Evolutionary conservation across 768 basidiomycete species (phyloP).

Genomic region (Rhodotorula paludigena): DNA sequence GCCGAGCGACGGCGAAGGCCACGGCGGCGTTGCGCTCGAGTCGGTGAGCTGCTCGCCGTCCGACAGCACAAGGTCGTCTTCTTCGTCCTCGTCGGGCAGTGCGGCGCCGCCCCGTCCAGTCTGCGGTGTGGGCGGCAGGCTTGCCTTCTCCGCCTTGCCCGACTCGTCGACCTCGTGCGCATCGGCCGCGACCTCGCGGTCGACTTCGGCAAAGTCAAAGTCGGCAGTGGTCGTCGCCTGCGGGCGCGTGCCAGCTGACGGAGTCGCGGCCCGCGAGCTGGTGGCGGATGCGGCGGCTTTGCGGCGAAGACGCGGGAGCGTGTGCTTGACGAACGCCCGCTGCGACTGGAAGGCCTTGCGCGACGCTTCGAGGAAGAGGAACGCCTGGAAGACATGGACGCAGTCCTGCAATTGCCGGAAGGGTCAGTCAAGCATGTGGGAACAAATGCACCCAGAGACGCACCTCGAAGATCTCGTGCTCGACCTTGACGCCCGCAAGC

Average conservation of each 20-base stretch:
- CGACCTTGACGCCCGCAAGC: slow-evolving; percentile 74
- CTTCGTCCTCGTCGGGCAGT: not conserved
- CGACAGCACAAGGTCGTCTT: not conserved
- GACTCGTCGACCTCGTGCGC: slow-evolving; percentile 34
- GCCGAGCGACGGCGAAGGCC: not conserved
- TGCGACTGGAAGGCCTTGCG: slow-evolving; percentile 41
- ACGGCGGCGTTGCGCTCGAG: slow-evolving; percentile 1
- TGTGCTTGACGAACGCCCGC: slow-evolving; percentile 40
- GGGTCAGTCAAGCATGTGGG: not conserved
- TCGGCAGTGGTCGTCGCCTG: not conserved
- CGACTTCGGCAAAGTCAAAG: slow-evolving; percentile 32
- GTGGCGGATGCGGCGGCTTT: slow-evolving; percentile 3
- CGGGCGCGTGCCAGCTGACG: not conserved
- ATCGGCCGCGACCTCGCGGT: slow-evolving; percentile 27
- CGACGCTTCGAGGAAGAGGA: slow-evolving; percentile 43
- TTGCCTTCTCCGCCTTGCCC: slow-evolving; percentile 27
- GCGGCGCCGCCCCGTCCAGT: not conserved
- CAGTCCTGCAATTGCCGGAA: slow-evolving; percentile 66
- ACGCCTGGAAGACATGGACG: slow-evolving; percentile 51
- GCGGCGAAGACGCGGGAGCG: slow-evolving; percentile 25
- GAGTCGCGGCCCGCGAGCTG: not conserved
- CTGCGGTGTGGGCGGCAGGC: slow-evolving; percentile 21
- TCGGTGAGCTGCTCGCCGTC: not conserved
- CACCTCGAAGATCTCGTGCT: slow-evolving; percentile 61
- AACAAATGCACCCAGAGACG: not conserved